These are phyloP conservation scores for Colletotrichum sansevieriae DNA, from an alignment of 2,329 filamentous ascomycete genomes.

Conservation along the genomic window DNA sequence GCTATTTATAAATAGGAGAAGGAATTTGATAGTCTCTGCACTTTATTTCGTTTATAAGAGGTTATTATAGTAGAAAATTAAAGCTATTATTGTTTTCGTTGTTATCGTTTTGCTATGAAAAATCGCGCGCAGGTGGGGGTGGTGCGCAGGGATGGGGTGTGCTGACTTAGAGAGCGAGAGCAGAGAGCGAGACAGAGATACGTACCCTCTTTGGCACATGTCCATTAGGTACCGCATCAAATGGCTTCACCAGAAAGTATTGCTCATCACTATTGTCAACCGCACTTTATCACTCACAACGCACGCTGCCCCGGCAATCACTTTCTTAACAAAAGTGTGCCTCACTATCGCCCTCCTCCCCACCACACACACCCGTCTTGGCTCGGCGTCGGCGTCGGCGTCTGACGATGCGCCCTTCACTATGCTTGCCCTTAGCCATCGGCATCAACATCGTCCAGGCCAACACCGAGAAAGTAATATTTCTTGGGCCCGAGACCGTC, in stretches of 20 bases:
- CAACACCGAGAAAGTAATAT: conserved; percentile 94
- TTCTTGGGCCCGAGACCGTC: conserved; percentile 76
- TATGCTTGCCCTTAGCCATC: conserved; percentile 7
- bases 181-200: background rate
- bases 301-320: background rate
- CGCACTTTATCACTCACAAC: background rate
- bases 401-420: conserved; percentile 7
- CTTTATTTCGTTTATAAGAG: too few relatives aligned
- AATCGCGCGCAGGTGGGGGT: too few relatives aligned
- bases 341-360: background rate
- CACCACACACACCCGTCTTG: too few relatives aligned
- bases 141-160: too few relatives aligned
- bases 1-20: too few relatives aligned
- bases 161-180: too few relatives aligned
- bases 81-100: too few relatives aligned
- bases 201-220: background rate
- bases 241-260: background rate
- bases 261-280: background rate
- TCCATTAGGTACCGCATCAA: background rate
- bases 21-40: too few relatives aligned
- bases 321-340: background rate
- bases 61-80: too few relatives aligned
- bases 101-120: too few relatives aligned
- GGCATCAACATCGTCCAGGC: conserved; percentile 54
- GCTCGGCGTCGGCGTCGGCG: background rate